phyloP scores from a whole-genome alignment of 2,329 filamentous ascomycete genomes.

The Emydomyces testavorans region DNA sequence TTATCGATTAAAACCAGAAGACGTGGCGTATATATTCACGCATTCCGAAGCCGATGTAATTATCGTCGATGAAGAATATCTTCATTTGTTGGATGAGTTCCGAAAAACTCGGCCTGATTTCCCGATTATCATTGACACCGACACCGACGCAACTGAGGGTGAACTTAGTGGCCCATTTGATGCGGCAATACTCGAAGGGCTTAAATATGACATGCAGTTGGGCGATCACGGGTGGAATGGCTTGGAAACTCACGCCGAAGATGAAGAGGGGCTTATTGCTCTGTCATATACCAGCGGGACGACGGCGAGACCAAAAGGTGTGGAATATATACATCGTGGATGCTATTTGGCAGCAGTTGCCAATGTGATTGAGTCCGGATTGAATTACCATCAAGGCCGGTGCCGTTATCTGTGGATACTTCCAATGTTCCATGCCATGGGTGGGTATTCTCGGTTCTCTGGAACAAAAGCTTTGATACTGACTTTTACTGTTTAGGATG shows the following conservation, averaged over 20 bases:
- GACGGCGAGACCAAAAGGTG: conserved; percentile 82
- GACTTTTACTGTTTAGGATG: conserved; percentile 39
- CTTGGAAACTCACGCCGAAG: conserved; percentile 55
- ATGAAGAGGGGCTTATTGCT: conserved; percentile 73
- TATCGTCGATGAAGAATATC: conserved; percentile 74
- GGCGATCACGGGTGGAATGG: conserved; percentile 65
- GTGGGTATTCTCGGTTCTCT: conserved; percentile 23
- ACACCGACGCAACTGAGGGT: conserved; percentile 67
- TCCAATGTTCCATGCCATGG: conserved; percentile 66
- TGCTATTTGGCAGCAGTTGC: conserved; percentile 73
- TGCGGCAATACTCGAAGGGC: conserved; percentile 67
- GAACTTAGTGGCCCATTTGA: conserved; percentile 70
- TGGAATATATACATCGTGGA: conserved; percentile 80
- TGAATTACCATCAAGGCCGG: conserved; percentile 58
- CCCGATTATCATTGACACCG: conserved; percentile 67
- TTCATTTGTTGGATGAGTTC: conserved; percentile 57
- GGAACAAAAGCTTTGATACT: neutral
- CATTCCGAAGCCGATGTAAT: conserved; percentile 79
- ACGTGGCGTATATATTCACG: conserved; percentile 81
- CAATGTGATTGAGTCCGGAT: conserved; percentile 77
- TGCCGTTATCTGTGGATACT: conserved; percentile 85
- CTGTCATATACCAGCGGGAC: conserved; percentile 92
- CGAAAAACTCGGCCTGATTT: conserved; percentile 49
- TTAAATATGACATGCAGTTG: conserved; percentile 56
- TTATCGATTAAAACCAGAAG: conserved; percentile 66